These are phyloP conservation scores for Cylindrotheca closterium DNA, from an alignment of 108 stramenopile genomes.

Conservation along the genomic window DNA sequence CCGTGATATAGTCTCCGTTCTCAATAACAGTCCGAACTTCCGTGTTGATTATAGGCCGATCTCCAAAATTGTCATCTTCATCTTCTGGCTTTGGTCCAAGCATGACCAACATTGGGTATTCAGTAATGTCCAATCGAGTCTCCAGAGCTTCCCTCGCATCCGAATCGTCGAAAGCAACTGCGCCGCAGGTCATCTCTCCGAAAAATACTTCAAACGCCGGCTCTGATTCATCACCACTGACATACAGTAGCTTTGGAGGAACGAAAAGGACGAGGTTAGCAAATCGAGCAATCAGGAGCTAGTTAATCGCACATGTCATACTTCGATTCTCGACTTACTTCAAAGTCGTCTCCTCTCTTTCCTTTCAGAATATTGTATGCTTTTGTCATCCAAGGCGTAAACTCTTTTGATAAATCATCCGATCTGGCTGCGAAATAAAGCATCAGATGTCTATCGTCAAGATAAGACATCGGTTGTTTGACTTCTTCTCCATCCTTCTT, in stretches of 20 bases:
- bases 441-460: constrained; percentile 52
- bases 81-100: constrained; percentile 37
- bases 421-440: constrained; percentile 50
- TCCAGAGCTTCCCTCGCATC: constrained; percentile 47
- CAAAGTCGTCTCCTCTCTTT: constrained; percentile 57
- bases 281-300: background rate
- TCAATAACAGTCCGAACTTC: constrained; percentile 51
- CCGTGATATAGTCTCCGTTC: constrained; percentile 47
- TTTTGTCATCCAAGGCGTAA: constrained; percentile 58
- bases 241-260: constrained; percentile 56
- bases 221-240: constrained; percentile 65
- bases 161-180: constrained; percentile 59
- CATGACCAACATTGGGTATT: constrained; percentile 66
- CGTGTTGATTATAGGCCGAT: constrained; percentile 51
- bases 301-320: background rate
- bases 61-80: constrained; percentile 39
- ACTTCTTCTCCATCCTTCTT: constrained; percentile 7
- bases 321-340: constrained; percentile 32
- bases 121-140: constrained; percentile 40
- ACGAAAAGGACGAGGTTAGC: background rate
- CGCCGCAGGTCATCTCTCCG: constrained; percentile 59
- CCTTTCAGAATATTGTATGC: constrained; percentile 61
- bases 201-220: constrained; percentile 50
- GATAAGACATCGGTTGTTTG: constrained; percentile 17
- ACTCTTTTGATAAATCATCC: constrained; percentile 53